Evolutionary conservation across 2,329 filamentous ascomycete species (phyloP), one percentile per base, ranked within the genome.

Genomic region (Coniella lustricola): DNA sequence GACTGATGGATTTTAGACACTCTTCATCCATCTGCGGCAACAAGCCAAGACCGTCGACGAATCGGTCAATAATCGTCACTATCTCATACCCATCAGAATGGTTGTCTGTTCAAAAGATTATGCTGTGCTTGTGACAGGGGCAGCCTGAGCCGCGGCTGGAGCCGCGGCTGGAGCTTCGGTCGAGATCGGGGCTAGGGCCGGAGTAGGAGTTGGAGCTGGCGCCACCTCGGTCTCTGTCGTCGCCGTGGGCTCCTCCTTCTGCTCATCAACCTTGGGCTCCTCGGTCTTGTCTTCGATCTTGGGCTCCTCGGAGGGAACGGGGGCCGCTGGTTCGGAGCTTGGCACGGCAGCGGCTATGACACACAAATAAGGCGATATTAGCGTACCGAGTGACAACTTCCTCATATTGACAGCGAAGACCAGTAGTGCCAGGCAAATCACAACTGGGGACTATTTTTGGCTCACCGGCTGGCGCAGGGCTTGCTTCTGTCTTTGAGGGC

Each of bases 401-500:
- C n/a, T n/a, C n/a, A n/a, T n/a, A 39, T 49, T 25, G 16, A 10
- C 7, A 20, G 10, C 14, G 10, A n/a, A 57, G 37, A 10, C 14
- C 13, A 14, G 38, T 20, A 22, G 21, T 2, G 38, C 37, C 22
- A n/a, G 21, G 12, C 38, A 29, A 7, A 17, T 13, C 35, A 37
- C 10, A 37, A 13, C 2, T 4, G 14, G 18, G 13, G 8, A 40
- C 13, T 12, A 2, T 25, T 10, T 5, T 25, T 7, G 3, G 32
- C 62, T 59, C 57, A 67, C 60, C 55, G 54, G 59, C 55, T n/a
- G 56, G 53, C 50, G 59, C 57, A 34, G 65, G 54, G 31, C 61
- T 57, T 17, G 61, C 58, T 57, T 67, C 64, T 7, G 67, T 64
- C 60, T 64, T 67, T 48, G 64, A 62, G 9, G 64, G 56, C 48